Evolutionary conservation across 2,329 filamentous ascomycete genomes (phyloP), one percentile per base, ranked within the genome.

Genomic region (Xylariales sp.): DNA sequence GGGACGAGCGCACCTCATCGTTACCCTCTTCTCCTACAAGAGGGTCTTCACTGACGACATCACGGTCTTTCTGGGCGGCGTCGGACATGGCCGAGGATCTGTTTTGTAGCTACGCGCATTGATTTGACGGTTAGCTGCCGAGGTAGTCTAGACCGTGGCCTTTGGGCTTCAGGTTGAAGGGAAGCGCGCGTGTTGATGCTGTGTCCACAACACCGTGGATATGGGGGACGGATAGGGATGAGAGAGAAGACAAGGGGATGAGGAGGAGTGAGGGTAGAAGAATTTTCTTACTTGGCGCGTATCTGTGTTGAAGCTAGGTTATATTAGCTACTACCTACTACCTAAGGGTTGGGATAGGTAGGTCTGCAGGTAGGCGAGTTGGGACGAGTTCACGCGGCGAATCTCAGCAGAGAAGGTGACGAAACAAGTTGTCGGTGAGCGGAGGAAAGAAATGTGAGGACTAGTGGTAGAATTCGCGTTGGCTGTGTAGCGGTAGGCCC

Each of bases 1-100:
- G 34, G 55, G 50, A 62, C 60, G 66, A 71, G 77, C 81, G 78
- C 77, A 84, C 83, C 81, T 84, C 83, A 72, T 84, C 82, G 72
- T 84, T 83, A 65, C 78, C 80, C 69, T 83, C 82, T 62, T 82
- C 82, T 48, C 79, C 79, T 64, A 81, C 79, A 34, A 74, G 70
- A 62, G 77, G 76, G 55, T 81, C 73, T 54, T 77, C 75, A 50
- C 23, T 69, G 46, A 73, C 57, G 53, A 76, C 70, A 62, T 76
- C 73, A 69, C 69, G 74, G 55, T 77, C 74, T 43, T 74, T 71
- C 34, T 63, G 70, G 57, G 73, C 71, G 28, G 71, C 68, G 49
- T 77, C 75, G 16, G 75, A 75, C 75, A 77, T 77, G 71, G 46
- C 52, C 14, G 46, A 10, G 28, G 68, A 57, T 64, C 10, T 45